Evolutionary conservation across 768 basidiomycete species (phyloP).

Genomic region (Lentinula lateritia): DNA sequence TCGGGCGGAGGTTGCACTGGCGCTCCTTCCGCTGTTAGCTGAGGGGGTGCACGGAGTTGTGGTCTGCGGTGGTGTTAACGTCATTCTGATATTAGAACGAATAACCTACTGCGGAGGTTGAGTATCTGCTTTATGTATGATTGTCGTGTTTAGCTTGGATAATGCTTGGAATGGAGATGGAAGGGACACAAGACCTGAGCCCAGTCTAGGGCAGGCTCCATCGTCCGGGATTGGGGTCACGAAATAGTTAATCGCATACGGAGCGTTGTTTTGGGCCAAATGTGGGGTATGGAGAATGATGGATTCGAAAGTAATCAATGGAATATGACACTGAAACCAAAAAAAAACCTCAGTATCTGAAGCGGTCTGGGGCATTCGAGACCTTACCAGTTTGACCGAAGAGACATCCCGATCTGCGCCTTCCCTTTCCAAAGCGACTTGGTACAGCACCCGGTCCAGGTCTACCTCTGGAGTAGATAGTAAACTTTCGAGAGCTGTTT

Average conservation of each 20-base stretch:
- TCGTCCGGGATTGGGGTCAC: slow-evolving; percentile 62
- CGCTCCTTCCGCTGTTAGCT: slow-evolving; percentile 60
- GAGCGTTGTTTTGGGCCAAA: slow-evolving; percentile 28
- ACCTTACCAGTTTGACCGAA: slow-evolving; percentile 52
- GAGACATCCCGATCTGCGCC: slow-evolving; percentile 51
- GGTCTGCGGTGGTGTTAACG: slow-evolving; percentile 39
- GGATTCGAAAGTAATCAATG: slow-evolving; percentile 45
- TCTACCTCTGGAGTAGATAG: slow-evolving; percentile 16
- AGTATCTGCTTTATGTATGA: slow-evolving; percentile 37
- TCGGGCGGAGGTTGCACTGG: slow-evolving; percentile 56
- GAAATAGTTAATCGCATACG: slow-evolving; percentile 72
- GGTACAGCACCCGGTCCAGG: slow-evolving; percentile 50
- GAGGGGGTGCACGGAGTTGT: slow-evolving; percentile 61
- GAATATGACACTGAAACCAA: slow-evolving; percentile 58
- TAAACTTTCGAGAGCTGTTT: slow-evolving; percentile 21
- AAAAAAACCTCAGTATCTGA: slow-evolving; percentile 2
- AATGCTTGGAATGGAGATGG: slow-evolving; percentile 24
- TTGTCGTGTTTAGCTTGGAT: slow-evolving; percentile 43
- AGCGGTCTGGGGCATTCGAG: slow-evolving; percentile 1
- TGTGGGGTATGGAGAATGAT: slow-evolving; percentile 50
- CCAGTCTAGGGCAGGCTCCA: slow-evolving; percentile 51
- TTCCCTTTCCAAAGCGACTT: slow-evolving; percentile 59
- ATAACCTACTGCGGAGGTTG: slow-evolving; percentile 53
- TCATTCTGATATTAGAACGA: background rate
- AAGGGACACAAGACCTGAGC: slow-evolving; percentile 16